Conservation (phyloP, 164 flowering plant species). For the Amborella trichopoda region DNA sequence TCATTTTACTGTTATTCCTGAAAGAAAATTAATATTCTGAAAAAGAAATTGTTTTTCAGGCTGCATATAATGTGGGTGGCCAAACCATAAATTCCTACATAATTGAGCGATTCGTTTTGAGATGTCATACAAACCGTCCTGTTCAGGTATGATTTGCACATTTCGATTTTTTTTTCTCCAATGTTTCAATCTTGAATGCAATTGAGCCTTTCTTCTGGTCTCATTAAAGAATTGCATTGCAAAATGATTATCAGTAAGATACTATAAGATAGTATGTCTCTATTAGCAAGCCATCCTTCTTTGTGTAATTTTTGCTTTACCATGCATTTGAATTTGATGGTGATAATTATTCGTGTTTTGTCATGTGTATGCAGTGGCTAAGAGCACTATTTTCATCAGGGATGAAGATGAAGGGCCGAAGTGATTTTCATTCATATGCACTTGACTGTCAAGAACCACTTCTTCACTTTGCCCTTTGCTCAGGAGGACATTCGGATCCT, state of each 20-base stretch:
- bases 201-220: not conserved
- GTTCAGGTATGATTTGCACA: slow-evolving; percentile 27
- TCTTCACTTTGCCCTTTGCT: slow-evolving; percentile 60
- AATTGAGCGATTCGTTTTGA: slow-evolving; percentile 44
- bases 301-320: too few species aligned
- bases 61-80: slow-evolving; percentile 70
- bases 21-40: not conserved
- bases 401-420: slow-evolving; percentile 20
- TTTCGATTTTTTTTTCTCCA: not conserved
- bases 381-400: slow-evolving; percentile 33
- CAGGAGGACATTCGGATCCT: slow-evolving; percentile 53
- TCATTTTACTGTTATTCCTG: too few species aligned
- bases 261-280: too few species aligned
- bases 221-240: not conserved
- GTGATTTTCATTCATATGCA: slow-evolving; percentile 30
- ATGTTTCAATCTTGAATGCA: not conserved
- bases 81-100: slow-evolving; percentile 33
- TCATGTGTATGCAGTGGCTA: slow-evolving; percentile 48
- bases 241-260: too few species aligned
- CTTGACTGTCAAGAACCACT: slow-evolving; percentile 61
- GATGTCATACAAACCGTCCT: slow-evolving; percentile 32
- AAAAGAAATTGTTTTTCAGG: slow-evolving; percentile 23
- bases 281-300: too few species aligned
- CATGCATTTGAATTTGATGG: not conserved
- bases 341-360: too few species aligned